These are phyloP conservation scores for Aspergillus proliferans DNA, from an alignment of 2,329 filamentous ascomycete genomes.

Conservation along the genomic window DNA sequence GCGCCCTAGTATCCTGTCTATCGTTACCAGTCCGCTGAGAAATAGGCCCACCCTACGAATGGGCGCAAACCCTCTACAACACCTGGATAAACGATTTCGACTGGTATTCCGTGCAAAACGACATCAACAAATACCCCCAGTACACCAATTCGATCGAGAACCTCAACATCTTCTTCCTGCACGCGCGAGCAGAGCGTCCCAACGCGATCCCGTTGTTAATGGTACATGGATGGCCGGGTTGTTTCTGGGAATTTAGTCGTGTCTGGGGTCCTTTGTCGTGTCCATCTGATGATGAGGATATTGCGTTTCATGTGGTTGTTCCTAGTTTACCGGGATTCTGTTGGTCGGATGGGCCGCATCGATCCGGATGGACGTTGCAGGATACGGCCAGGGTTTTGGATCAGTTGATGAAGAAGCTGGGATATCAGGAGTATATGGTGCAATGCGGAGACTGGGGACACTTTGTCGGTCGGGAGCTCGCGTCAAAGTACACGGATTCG, in stretches of 20 bases:
- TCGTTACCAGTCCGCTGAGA: neutral
- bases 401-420: slow-evolving; percentile 2
- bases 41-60: slow-evolving; percentile 2
- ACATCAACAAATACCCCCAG: slow-evolving; percentile 3
- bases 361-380: slow-evolving; percentile 1
- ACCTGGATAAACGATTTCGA: slow-evolving; percentile 3
- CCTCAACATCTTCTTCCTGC: slow-evolving; percentile 4
- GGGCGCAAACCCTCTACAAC: slow-evolving; percentile 1
- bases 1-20: neutral
- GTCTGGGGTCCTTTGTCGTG: slow-evolving; percentile 1
- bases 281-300: neutral
- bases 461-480: slow-evolving; percentile 5
- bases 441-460: slow-evolving; percentile 7
- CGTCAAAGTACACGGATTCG: slow-evolving; percentile 1
- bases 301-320: slow-evolving; percentile 6
- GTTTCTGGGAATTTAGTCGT: slow-evolving; percentile 7
- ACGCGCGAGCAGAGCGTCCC: neutral
- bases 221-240: slow-evolving; percentile 8
- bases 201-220: slow-evolving; percentile 5
- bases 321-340: slow-evolving; percentile 6
- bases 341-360: slow-evolving; percentile 5
- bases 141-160: slow-evolving; percentile 1
- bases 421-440: slow-evolving; percentile 4
- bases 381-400: slow-evolving; percentile 5
- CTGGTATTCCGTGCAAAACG: slow-evolving; percentile 1